These are phyloP conservation scores for Didymella segeticola DNA, from an alignment of 2,329 filamentous ascomycete genomes.

Conservation along the genomic window DNA sequence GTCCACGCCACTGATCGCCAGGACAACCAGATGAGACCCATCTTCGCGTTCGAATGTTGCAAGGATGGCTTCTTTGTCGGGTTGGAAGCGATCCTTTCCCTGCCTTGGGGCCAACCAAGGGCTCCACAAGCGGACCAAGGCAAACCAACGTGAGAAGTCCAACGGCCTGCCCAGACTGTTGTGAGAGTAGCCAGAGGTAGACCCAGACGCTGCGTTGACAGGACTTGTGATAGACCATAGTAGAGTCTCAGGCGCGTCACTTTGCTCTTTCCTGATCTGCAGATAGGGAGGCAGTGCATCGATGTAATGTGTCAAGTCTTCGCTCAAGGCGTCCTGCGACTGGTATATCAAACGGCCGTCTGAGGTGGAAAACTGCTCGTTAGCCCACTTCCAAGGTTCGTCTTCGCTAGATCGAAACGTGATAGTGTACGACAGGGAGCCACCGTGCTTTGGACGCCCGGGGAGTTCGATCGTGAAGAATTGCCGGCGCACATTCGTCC, in stretches of 20 bases:
- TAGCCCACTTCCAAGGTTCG: slow-evolving; percentile 73
- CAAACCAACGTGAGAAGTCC: slow-evolving; percentile 76
- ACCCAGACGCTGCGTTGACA: slow-evolving; percentile 63
- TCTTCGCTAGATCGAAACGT: slow-evolving; percentile 66
- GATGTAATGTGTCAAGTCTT: slow-evolving; percentile 64
- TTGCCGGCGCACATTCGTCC: slow-evolving; percentile 40
- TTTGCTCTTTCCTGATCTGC: slow-evolving; percentile 60
- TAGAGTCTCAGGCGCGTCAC: slow-evolving; percentile 72
- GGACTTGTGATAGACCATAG: slow-evolving; percentile 71
- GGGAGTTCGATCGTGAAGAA: slow-evolving; percentile 64
- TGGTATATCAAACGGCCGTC: slow-evolving; percentile 70
- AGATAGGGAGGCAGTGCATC: slow-evolving; percentile 64
- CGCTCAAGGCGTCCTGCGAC: slow-evolving; percentile 37
- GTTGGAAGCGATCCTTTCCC: slow-evolving; percentile 68
- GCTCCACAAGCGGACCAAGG: slow-evolving; percentile 77
- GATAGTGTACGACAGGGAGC: slow-evolving; percentile 69
- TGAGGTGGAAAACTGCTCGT: slow-evolving; percentile 66
- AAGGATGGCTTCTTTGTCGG: slow-evolving; percentile 80
- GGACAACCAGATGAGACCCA: slow-evolving; percentile 77
- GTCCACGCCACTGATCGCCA: slow-evolving; percentile 77
- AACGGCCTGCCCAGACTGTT: slow-evolving; percentile 69
- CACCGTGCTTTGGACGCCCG: slow-evolving; percentile 52
- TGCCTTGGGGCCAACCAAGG: slow-evolving; percentile 92
- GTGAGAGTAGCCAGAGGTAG: slow-evolving; percentile 64
- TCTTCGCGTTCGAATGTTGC: slow-evolving; percentile 76